These are phyloP conservation scores for Penstemon davidsonii DNA, from an alignment of 257 asterid genomes.

Conservation along the genomic window DNA sequence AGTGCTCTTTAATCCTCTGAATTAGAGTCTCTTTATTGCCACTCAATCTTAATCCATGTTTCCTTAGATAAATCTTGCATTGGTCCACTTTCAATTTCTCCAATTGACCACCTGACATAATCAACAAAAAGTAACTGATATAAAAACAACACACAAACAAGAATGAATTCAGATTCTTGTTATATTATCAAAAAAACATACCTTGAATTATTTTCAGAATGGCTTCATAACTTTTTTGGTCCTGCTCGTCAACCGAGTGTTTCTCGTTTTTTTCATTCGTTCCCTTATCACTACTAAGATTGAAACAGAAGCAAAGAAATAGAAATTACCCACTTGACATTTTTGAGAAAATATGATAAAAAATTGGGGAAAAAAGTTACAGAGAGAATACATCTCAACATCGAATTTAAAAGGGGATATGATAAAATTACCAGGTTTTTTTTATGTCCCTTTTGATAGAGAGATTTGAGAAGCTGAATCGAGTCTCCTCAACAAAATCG, in stretches of 20 bases:
- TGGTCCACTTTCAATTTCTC: slow-evolving; percentile 73
- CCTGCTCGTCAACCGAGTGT: slow-evolving; percentile 46
- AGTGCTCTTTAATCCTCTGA: slow-evolving; percentile 75
- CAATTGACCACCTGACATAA: slow-evolving; percentile 50
- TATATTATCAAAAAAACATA: slow-evolving; percentile 16
- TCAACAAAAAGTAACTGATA: slow-evolving; percentile 9
- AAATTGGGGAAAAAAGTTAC: background rate
- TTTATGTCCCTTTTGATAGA: slow-evolving; percentile 39
- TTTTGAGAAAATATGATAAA: slow-evolving; percentile 10
- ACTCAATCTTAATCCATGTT: slow-evolving; percentile 77
- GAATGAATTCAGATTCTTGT: background rate
- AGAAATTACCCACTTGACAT: background rate
- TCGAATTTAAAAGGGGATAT: background rate
- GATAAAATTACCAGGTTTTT: slow-evolving; percentile 30
- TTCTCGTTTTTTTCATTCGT: slow-evolving; percentile 33
- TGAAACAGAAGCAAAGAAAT: slow-evolving; percentile 4
- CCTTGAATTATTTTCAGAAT: slow-evolving; percentile 56
- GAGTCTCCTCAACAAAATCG: slow-evolving; percentile 48
- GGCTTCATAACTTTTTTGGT: slow-evolving; percentile 45
- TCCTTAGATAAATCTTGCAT: slow-evolving; percentile 78
- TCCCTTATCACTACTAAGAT: slow-evolving; percentile 31
- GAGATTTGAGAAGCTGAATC: slow-evolving; percentile 49
- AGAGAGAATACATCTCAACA: background rate
- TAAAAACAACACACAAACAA: slow-evolving; percentile 8
- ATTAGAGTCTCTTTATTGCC: slow-evolving; percentile 69